Base-by-base conservation (phyloP, 495 filamentous ascomycete species). In the Cladorrhinum samala region DNA sequence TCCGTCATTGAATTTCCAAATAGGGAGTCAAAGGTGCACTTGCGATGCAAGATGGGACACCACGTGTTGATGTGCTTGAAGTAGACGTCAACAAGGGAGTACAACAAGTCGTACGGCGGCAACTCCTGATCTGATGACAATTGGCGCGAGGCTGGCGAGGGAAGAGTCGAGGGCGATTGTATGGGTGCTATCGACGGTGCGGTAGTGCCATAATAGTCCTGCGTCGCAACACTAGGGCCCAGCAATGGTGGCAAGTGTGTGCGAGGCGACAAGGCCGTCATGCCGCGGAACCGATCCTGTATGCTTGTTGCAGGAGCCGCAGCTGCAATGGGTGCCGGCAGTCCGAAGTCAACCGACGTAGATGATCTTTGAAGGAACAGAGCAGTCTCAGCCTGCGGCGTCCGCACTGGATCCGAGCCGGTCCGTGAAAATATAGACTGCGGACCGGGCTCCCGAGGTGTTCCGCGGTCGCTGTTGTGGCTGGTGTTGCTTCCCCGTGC, bases 21-120 rank as follows among this genome's bases (percentile, higher is more conserved):
- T n/a, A 95, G 77, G 6, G 84, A 80, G 59, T 94, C 87, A 7
- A 94, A 66, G 0, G 87, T 91, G 1, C 85, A 82, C 56, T 85
- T 81, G 2, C 88, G 82, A 67, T 95, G 88, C 16, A 95, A 73
- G 18, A 95, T 92, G 0, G 90, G 90, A 69, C 88, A 94, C 85
- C 88, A 94, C 0, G 88, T 86, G 63, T 94, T 91, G 64, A 95
- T 82, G 56, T 93, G 87, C 58, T 92, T 87, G 66, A 95, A 95
- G 66, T 91, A 95, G 2, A 94, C 73, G 61, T 94, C 88, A 6
- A 87, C 85, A 20, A 95, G 70, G 1, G 85, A 82, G 56, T 89
- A 93, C 6, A 94, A 68, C 17, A 95, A 66, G 66, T 92, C 88
- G 54, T 94, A 91, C 5, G 90, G 89, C 1, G 90, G 90, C 16